phyloP scores from a whole-genome alignment of 2,329 filamentous ascomycete genomes.

The Curvularia spicifera region DNA sequence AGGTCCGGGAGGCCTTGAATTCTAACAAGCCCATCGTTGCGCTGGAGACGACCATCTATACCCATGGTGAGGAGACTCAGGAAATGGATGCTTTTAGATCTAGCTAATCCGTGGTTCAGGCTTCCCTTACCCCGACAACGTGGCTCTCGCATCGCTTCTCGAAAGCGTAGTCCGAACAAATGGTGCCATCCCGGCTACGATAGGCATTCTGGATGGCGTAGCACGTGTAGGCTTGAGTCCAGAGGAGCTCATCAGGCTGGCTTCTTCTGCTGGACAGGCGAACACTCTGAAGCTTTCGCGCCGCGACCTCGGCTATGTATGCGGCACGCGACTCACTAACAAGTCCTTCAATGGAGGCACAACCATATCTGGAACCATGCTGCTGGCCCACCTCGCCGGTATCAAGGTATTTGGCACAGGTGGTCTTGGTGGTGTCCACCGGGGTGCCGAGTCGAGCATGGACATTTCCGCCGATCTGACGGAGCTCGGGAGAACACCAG shows the following conservation, averaged over 20 bases:
- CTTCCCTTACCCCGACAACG: constrained; percentile 74
- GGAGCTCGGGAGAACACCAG: constrained; percentile 85
- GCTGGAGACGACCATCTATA: constrained; percentile 96
- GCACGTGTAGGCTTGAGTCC: constrained; percentile 78
- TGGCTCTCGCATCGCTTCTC: constrained; percentile 77
- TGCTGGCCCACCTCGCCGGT: constrained; percentile 83
- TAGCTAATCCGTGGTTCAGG: constrained; percentile 51
- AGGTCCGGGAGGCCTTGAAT: constrained; percentile 78
- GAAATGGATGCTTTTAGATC: background rate
- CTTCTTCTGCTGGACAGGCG: constrained; percentile 67
- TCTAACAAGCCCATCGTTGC: constrained; percentile 84
- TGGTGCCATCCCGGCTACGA: constrained; percentile 83
- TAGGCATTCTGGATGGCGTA: constrained; percentile 83
- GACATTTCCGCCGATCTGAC: constrained; percentile 95
- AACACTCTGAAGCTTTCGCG: constrained; percentile 82
- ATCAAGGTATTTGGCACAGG: constrained; percentile 95
- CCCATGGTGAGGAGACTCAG: constrained; percentile 68
- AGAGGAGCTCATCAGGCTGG: constrained; percentile 75
- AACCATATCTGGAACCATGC: constrained; percentile 91
- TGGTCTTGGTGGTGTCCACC: constrained; percentile 91
- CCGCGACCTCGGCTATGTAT: constrained; percentile 82
- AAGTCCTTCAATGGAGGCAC: constrained; percentile 83
- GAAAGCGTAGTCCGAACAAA: constrained; percentile 80
- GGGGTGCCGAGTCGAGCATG: constrained; percentile 83
- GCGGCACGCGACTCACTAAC: constrained; percentile 72